Percentiles rank a stretch among this genome's conserved stretches.
Evolutionary conservation across 257 asterid species (phyloP).

Genomic region (Buddleja alternifolia): DNA sequence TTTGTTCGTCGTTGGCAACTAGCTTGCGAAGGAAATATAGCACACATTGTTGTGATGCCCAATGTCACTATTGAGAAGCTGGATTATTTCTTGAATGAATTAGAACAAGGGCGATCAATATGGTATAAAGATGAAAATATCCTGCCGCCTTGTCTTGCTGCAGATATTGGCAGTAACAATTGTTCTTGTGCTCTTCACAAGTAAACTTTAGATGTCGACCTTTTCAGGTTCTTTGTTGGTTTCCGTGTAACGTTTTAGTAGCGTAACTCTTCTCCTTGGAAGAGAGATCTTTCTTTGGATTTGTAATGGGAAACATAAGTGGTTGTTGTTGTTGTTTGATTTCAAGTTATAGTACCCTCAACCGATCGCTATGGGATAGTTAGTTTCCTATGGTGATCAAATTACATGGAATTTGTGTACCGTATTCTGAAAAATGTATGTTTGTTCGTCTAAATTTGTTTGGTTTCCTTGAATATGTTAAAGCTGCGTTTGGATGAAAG

Average conservation of each 20-base stretch:
- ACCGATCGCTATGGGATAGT: background rate
- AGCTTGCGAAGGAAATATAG: constrained; percentile 92
- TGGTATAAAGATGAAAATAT: constrained; percentile 68
- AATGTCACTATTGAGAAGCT: constrained; percentile 78
- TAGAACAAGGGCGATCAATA: constrained; percentile 55
- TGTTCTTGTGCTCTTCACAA: constrained; percentile 57
- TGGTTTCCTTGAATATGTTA: too few species aligned
- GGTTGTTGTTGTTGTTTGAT: background rate
- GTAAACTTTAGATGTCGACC: constrained; percentile 33
- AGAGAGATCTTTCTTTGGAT: constrained; percentile 7
- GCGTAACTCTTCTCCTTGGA: constrained; percentile 15
- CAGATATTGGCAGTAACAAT: constrained; percentile 67
- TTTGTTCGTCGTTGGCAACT: constrained; percentile 96
- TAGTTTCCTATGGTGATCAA: too few species aligned
- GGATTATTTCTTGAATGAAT: constrained; percentile 65
- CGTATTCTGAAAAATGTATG: too few species aligned
- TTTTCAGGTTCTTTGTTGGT: background rate
- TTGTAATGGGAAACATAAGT: constrained; percentile 12
- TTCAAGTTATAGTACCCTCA: background rate
- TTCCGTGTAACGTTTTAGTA: constrained; percentile 8
- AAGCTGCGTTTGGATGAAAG: too few species aligned
- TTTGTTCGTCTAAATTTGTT: too few species aligned
- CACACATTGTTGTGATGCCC: constrained; percentile 92
- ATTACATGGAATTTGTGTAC: too few species aligned
- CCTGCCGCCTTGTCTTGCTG: constrained; percentile 81